Evolutionary conservation across 108 stramenopile species (phyloP), one percentile per base, ranked within the genome.

Genomic region (Nitzschia sp.): DNA sequence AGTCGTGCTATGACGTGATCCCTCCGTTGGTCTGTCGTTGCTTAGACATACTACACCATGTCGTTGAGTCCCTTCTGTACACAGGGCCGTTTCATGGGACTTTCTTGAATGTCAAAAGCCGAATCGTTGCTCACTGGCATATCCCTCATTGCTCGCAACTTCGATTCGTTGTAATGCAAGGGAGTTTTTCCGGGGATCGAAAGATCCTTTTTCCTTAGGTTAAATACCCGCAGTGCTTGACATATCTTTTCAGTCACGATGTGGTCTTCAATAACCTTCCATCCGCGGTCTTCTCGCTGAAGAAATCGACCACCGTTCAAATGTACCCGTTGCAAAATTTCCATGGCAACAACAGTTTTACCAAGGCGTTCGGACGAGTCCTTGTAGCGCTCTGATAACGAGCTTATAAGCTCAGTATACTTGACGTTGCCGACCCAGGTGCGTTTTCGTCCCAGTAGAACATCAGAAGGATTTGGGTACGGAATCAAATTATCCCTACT

Each of bases 371-470:
- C 42, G 21, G 21, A 11, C 6, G 28, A 9, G 11, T 4, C 13
- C 8, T 53, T 31, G 64, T 66, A 66, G 13, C 27, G 9, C 29
- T 66, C 64, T 3, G 9, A 17, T 26, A 51, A 53, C 11, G 6
- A 9, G 23, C n/a, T 55, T 4, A 68, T 36, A 18, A 59, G 29
- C 26, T 5, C 26, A 6, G 58, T 6, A 15, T 51, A 32, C 27
- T 11, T 3, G 8, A 66, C 18, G 27, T 66, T 66, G 17, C 72
- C 72, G 23, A 34, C 34, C 32, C 56, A 54, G 17, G 65, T 49
- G 23, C 64, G 72, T n/a, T 64, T 64, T 2, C 62, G 47, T 19
- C 72, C 72, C 21, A 66, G 8, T 4, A 74, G 64, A n/a, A 74
- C 53, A 34, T 74, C 72, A 25, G 27, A 38, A 31, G 60, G 18